phyloP scores from a whole-genome alignment of 352 stramenopile genomes.

The Phytophthora fragariae region DNA sequence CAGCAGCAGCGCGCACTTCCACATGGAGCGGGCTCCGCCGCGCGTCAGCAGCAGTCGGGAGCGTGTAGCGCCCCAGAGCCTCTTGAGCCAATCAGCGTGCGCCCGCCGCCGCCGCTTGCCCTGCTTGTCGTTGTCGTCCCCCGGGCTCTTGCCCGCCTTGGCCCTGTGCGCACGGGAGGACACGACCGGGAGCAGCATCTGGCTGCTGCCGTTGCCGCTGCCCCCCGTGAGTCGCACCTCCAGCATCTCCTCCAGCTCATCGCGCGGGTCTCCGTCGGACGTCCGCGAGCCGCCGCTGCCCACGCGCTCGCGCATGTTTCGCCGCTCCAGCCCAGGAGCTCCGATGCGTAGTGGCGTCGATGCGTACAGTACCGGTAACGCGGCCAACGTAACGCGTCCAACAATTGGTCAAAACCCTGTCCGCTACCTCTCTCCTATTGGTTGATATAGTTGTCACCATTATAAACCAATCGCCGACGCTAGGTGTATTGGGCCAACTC shows the following conservation, averaged over 20 bases:
- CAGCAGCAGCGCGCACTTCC: slow-evolving; percentile 29
- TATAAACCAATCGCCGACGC: not conserved
- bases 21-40: slow-evolving; percentile 7
- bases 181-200: slow-evolving; percentile 36
- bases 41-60: slow-evolving; percentile 16
- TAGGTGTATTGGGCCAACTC: not conserved
- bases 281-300: slow-evolving; percentile 31
- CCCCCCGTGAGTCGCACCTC: slow-evolving; percentile 19
- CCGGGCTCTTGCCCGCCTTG: not conserved
- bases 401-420: no score
- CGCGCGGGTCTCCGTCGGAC: slow-evolving; percentile 22
- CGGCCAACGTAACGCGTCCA: no score
- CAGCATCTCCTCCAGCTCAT: slow-evolving; percentile 27
- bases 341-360: not conserved
- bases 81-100: slow-evolving; percentile 15
- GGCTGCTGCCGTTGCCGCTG: slow-evolving; percentile 23
- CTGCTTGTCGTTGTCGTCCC: slow-evolving; percentile 44
- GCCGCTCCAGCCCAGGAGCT: not conserved
- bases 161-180: slow-evolving; percentile 13
- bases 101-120: slow-evolving; percentile 13
- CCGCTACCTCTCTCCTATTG: no score
- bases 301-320: slow-evolving; percentile 36
- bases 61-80: slow-evolving; percentile 7
- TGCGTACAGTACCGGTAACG: not conserved
- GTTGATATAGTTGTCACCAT: no score